Evolutionary conservation across 805 yeast genomes (phyloP), one percentile per base, ranked within the genome.

Genomic region (Zygosaccharomyces gambellarensis): DNA sequence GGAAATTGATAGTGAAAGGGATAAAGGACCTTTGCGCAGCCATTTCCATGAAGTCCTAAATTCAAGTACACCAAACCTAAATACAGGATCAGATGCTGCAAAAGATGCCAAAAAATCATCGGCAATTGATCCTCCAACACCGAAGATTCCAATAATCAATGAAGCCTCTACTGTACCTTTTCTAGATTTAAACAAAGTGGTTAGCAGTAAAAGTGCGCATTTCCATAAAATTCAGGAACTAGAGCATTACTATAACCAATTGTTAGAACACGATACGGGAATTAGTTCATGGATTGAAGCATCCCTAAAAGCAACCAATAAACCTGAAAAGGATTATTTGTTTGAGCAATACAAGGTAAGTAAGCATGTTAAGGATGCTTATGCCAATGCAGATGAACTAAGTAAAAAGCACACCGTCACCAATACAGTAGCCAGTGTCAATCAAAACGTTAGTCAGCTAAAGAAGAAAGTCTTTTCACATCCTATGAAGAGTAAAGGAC

Each of bases 291-390:
- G 87, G 84, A 69, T 82, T 10, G 53, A 60, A 25, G 65, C 63
- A 46, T 63, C 74, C 0, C 45, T 70, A 32, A 63, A 64, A 21
- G 62, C 69, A 2, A 54, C 62, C 1, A 42, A 60, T 1, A 53
- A 49, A 17, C 60, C 64, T 9, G 71, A 69, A 52, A 64, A 53
- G 32, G 69, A 62, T 45, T 65, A 48, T 50, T 50, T 56, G 50
- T 64, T 53, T 46, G 61, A 63, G 57, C 62, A 80, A 61, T 65
- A 70, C 74, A 56, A 71, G 71, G 64, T 74, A 54, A 61, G 71
- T 56, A 59, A 66, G 68, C 76, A 81, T 52, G 90, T 85, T 2
- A 70, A 77, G 28, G 80, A 77, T 47, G 89, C 88, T 1, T 83
- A 82, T 62, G 81, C 79, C 34, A 81, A 82, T 58, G 85, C 87